phyloP scores from a whole-genome alignment of 768 basidiomycete genomes.

The Asterophora lycoperdoides region DNA sequence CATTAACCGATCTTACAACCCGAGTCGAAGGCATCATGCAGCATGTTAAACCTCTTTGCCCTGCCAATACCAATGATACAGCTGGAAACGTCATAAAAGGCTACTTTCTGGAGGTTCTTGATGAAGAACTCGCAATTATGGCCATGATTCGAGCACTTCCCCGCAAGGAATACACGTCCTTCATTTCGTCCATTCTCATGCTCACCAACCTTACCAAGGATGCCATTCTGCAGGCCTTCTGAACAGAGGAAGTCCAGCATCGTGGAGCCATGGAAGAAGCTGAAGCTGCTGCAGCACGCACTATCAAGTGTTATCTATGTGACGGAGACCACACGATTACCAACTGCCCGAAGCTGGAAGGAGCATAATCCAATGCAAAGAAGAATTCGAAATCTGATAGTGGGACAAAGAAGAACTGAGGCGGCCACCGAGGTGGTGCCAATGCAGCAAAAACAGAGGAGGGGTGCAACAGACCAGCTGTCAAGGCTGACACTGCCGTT shows the following conservation, averaged over 20 bases:
- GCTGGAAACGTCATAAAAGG: background rate
- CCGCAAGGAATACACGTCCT: background rate
- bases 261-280: conserved; percentile 1
- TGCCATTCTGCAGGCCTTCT: background rate
- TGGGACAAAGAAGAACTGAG: conserved; percentile 2
- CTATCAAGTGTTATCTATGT: too few species aligned
- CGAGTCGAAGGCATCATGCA: conserved; percentile 1
- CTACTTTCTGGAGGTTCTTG: conserved; percentile 3
- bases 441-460: conserved; percentile 2
- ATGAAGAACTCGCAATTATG: conserved; percentile 4
- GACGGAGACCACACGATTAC: too few species aligned
- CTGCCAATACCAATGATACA: background rate
- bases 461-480: conserved; percentile 7
- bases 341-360: background rate
- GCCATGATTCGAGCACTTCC: conserved; percentile 5
- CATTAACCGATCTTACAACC: background rate
- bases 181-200: too few species aligned
- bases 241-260: too few species aligned
- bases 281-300: background rate
- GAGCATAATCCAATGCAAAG: background rate
- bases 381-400: background rate
- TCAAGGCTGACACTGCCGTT: conserved; percentile 5
- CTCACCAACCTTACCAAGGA: conserved; percentile 6
- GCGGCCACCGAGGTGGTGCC: background rate
- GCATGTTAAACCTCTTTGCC: background rate